Evolutionary conservation across 2,329 filamentous ascomycete genomes (phyloP).

Genomic region (Monilinia polystroma): DNA sequence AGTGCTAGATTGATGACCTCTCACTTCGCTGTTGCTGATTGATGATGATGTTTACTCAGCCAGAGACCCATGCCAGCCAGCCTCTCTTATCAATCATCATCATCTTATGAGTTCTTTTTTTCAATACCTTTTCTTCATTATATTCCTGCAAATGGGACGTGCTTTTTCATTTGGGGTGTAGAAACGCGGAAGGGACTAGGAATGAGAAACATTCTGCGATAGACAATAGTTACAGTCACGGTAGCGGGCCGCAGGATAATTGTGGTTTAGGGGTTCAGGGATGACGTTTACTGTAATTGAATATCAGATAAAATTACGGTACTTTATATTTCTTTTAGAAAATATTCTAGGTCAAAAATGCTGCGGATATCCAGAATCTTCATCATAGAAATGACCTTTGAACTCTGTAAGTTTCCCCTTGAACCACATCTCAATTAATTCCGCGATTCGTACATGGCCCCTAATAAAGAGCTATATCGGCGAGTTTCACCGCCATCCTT

Average conservation of each 20-base stretch:
- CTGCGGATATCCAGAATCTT: neutral
- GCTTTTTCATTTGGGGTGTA: neutral
- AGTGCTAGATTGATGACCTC: slow-evolving; percentile 15
- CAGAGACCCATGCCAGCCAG: neutral
- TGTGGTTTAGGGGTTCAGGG: neutral
- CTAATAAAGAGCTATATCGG: slow-evolving; percentile 5
- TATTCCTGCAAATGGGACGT: neutral
- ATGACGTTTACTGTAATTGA: neutral
- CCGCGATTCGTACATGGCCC: neutral
- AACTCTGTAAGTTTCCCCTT: neutral
- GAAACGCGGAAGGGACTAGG: neutral
- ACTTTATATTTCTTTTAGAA: neutral
- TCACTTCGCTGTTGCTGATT: slow-evolving; percentile 2
- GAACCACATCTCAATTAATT: neutral
- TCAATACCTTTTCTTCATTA: neutral
- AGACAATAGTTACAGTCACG: neutral
- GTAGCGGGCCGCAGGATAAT: neutral
- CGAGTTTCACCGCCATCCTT: neutral
- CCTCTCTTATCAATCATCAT: neutral
- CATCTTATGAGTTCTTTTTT: neutral
- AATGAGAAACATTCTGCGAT: neutral
- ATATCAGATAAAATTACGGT: neutral
- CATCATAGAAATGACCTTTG: neutral
- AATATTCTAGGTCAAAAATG: neutral
- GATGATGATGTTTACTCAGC: slow-evolving; percentile 18